A percentile compares a stretch with the other conserved stretches of the same genome.
Conservation (phyloP, 805 yeast genomes). For the Monosporozyma aerobia region DNA sequence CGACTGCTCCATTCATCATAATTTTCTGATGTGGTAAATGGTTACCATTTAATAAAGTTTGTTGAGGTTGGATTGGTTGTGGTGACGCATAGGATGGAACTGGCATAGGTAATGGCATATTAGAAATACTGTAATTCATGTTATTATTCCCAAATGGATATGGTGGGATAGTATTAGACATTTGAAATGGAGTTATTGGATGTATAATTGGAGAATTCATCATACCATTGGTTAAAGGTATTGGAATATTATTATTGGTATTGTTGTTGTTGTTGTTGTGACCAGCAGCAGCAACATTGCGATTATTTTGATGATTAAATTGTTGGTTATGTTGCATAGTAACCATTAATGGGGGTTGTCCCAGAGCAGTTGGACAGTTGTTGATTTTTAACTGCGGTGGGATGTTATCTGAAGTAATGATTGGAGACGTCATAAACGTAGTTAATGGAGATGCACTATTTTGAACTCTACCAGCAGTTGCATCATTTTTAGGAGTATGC, state of each 20-base stretch:
- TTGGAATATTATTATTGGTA: neutral
- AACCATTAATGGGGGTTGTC: neutral
- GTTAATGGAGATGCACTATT: conserved; percentile 6
- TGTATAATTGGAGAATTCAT: conserved; percentile 1
- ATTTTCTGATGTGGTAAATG: neutral
- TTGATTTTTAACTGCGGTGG: conserved; percentile 3
- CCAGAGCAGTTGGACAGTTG: neutral
- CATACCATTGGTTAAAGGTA: conserved; percentile 1
- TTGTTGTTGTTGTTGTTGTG: neutral
- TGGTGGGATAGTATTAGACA: neutral
- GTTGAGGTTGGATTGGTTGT: neutral
- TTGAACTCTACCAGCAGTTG: neutral
- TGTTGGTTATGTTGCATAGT: conserved; percentile 2
- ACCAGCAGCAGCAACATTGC: neutral
- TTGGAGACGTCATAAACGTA: conserved; percentile 10
- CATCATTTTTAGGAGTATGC: neutral
- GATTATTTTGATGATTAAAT: neutral
- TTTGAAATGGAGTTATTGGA: neutral
- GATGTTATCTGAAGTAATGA: conserved; percentile 9
- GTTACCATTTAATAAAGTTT: neutral
- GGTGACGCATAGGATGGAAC: neutral
- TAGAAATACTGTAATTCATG: neutral
- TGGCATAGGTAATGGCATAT: neutral
- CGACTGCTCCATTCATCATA: neutral
- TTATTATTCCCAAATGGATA: neutral